phyloP scores from a whole-genome alignment of 2,329 filamentous ascomycete genomes.

The Colletotrichum truncatum region DNA sequence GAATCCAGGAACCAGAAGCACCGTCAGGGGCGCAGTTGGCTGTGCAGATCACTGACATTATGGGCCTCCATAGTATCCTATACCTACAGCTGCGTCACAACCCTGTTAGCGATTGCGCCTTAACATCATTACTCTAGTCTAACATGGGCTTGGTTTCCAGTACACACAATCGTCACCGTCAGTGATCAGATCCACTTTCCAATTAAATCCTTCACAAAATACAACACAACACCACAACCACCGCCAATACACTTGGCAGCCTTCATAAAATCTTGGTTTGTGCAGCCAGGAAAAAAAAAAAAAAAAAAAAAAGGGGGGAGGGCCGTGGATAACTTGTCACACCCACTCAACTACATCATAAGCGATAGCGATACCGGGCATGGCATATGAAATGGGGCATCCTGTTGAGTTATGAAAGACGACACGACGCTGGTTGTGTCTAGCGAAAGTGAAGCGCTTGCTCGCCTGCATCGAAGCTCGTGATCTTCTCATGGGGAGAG shows the following conservation, averaged over 20 bases:
- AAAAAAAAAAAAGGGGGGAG: slow-evolving; percentile 5
- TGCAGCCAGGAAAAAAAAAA: background rate
- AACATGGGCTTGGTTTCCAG: background rate
- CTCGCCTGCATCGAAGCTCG: background rate
- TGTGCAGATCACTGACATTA: slow-evolving; percentile 13
- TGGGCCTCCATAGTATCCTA: background rate
- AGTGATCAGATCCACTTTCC: slow-evolving; percentile 26
- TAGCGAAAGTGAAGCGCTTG: background rate
- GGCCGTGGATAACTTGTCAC: slow-evolving; percentile 26
- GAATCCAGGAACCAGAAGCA: slow-evolving; percentile 27
- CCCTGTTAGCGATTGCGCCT: background rate
- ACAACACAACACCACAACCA: slow-evolving; percentile 21
- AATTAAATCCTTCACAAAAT: slow-evolving; percentile 27
- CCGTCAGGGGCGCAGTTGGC: slow-evolving; percentile 28
- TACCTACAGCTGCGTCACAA: background rate
- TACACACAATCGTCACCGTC: slow-evolving; percentile 7
- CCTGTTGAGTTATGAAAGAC: background rate
- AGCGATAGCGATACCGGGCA: background rate
- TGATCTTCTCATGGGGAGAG: slow-evolving; percentile 6
- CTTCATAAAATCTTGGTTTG: slow-evolving; percentile 20
- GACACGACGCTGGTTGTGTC: background rate
- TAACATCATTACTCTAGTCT: too few species aligned
- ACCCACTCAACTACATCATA: slow-evolving; percentile 15
- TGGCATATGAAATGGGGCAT: background rate
- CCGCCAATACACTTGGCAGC: background rate